Conservation (phyloP, 164 flowering plant species). For the Magnolia changhungtana region DNA sequence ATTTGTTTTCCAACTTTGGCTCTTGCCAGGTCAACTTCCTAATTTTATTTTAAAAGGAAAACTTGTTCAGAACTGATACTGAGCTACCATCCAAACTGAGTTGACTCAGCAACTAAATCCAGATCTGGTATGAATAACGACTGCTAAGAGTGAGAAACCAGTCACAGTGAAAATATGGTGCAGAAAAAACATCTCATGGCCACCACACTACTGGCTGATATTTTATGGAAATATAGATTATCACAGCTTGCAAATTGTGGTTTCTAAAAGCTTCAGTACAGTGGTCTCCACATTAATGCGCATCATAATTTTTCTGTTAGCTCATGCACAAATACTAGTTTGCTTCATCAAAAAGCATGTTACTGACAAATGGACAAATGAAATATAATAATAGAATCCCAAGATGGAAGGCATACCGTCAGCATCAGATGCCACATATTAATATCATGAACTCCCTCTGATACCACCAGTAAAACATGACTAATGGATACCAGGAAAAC, state of each 20-base stretch:
- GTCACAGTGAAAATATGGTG: neutral
- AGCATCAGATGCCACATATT: constrained; percentile 80
- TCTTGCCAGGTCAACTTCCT: too few species aligned
- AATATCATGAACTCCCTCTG: constrained; percentile 77
- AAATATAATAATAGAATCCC: neutral
- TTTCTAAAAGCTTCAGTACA: neutral
- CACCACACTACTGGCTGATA: neutral
- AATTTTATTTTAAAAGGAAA: too few species aligned
- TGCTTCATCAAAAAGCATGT: too few species aligned
- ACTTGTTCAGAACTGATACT: too few species aligned
- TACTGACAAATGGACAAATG: neutral
- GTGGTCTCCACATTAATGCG: neutral
- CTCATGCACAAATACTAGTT: too few species aligned
- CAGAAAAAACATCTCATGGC: neutral
- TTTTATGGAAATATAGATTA: neutral
- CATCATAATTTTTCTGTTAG: neutral
- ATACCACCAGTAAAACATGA: constrained; percentile 74
- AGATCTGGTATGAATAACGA: neutral
- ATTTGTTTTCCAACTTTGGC: too few species aligned
- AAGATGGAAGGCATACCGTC: constrained; percentile 49
- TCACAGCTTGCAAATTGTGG: neutral
- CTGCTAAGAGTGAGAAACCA: neutral
- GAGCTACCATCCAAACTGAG: neutral
- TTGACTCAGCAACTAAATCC: neutral
- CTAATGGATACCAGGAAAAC: constrained; percentile 80